Conservation (phyloP, 2,329 filamentous ascomycete genomes). For the Neopestalotiopsis sp. region DNA sequence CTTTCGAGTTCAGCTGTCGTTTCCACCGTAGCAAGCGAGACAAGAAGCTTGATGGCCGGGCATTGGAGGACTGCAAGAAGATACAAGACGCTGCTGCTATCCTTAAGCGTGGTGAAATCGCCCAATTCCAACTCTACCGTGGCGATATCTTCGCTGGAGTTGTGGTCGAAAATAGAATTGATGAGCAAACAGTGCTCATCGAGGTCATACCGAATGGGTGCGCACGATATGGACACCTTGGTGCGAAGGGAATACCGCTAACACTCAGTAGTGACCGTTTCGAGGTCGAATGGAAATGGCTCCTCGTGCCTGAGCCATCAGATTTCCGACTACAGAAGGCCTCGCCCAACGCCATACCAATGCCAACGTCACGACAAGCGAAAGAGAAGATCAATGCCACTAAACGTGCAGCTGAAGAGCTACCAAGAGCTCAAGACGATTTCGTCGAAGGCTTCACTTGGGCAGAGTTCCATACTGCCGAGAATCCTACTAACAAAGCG, state of each 20-base stretch:
- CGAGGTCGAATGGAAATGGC: slow-evolving; percentile 86
- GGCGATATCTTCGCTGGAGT: slow-evolving; percentile 91
- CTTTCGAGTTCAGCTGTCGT: slow-evolving; percentile 91
- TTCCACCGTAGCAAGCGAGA: slow-evolving; percentile 91
- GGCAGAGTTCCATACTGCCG: slow-evolving; percentile 78
- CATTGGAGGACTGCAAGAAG: slow-evolving; percentile 72
- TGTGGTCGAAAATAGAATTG: slow-evolving; percentile 80
- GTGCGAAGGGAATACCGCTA: slow-evolving; percentile 38
- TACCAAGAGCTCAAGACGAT: slow-evolving; percentile 68
- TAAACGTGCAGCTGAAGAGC: slow-evolving; percentile 63
- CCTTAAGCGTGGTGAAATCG: slow-evolving; percentile 75
- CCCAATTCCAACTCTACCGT: slow-evolving; percentile 84
- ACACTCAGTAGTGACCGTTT: slow-evolving; percentile 67
- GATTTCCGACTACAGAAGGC: slow-evolving; percentile 78
- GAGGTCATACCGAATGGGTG: slow-evolving; percentile 87
- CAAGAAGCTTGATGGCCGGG: slow-evolving; percentile 72
- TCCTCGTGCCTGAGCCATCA: slow-evolving; percentile 73
- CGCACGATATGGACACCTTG: slow-evolving; percentile 21
- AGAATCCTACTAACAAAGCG: slow-evolving; percentile 60
- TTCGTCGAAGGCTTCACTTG: slow-evolving; percentile 75
- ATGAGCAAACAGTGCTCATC: slow-evolving; percentile 78
- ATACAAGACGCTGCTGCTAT: slow-evolving; percentile 71
- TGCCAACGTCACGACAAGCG: slow-evolving; percentile 68
- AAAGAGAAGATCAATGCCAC: slow-evolving; percentile 72
- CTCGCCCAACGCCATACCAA: slow-evolving; percentile 72